These are phyloP conservation scores for Phialocephala subalpina DNA, from an alignment of 2,329 filamentous ascomycete species.

Conservation along the genomic window DNA sequence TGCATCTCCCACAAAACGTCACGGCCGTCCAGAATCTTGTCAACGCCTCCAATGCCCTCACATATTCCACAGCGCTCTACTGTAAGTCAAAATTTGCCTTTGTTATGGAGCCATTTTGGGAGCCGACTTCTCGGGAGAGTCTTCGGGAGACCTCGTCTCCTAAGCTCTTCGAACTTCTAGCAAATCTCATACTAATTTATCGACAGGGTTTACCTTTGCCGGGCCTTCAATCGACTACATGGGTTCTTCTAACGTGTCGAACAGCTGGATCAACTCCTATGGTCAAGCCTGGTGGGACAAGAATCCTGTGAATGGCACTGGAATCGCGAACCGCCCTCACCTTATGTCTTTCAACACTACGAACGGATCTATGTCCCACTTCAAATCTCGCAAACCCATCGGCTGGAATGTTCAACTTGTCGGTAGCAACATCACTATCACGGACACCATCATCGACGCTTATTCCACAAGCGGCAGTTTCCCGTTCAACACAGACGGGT, in stretches of 20 bases:
- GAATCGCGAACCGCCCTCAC: constrained; percentile 49
- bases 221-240: constrained; percentile 45
- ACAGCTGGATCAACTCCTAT: constrained; percentile 55
- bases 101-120: too few relatives aligned
- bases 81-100: too few relatives aligned
- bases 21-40: constrained; percentile 47
- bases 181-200: too few relatives aligned
- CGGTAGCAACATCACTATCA: constrained; percentile 50
- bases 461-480: constrained; percentile 19
- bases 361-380: constrained; percentile 47
- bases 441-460: constrained; percentile 48
- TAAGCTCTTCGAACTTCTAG: too few relatives aligned
- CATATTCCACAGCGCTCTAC: constrained; percentile 41
- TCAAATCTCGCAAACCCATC: constrained; percentile 53
- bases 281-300: constrained; percentile 55
- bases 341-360: constrained; percentile 49
- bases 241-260: constrained; percentile 46
- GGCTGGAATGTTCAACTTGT: constrained; percentile 51
- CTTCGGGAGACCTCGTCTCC: too few relatives aligned
- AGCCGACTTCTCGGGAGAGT: too few relatives aligned
- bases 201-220: constrained; percentile 50
- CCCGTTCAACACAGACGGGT: constrained; percentile 43
- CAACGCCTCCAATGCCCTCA: constrained; percentile 41
- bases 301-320: constrained; percentile 49
- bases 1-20: constrained; percentile 52